Evolutionary conservation across 139 green algal species (phyloP).

Genomic region (Ulvella scutata): DNA sequence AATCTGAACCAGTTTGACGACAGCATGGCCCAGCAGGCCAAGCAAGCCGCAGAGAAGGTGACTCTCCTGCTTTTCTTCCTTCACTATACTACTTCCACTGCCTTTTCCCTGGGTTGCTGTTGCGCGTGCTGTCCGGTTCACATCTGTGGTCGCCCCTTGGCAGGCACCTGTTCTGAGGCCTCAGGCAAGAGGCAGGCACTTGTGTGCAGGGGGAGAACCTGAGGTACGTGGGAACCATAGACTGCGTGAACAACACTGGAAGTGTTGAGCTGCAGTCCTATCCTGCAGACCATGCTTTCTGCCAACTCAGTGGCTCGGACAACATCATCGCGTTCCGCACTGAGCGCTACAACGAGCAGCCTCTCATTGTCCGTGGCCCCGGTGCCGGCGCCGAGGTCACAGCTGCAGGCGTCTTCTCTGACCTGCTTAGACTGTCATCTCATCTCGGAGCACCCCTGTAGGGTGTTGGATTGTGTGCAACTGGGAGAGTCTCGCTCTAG

Average conservation of each 20-base stretch:
- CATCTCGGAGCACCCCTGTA: conserved; percentile 91
- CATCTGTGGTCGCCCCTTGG: too few relatives aligned
- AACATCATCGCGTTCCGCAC: conserved; percentile 91
- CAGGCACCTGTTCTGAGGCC: too few relatives aligned
- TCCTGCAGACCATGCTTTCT: conserved; percentile 73
- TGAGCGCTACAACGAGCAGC: conserved; percentile 57
- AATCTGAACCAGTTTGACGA: conserved; percentile 75
- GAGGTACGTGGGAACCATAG: conserved; percentile 85
- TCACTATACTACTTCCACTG: too few relatives aligned
- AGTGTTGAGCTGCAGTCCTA: conserved; percentile 78
- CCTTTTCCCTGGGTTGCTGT: too few relatives aligned
- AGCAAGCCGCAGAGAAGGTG: conserved; percentile 32
- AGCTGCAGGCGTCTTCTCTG: conserved; percentile 87
- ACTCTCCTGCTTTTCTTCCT: neutral
- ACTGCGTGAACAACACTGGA: conserved; percentile 46
- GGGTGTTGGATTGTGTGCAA: conserved; percentile 4
- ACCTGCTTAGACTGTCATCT: conserved; percentile 78
- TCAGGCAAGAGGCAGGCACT: too few relatives aligned
- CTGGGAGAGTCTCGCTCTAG: too few relatives aligned
- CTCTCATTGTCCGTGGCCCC: conserved; percentile 77
- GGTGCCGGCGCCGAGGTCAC: conserved; percentile 93
- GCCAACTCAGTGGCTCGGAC: conserved; percentile 63
- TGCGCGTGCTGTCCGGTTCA: too few relatives aligned
- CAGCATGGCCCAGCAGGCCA: conserved; percentile 50
- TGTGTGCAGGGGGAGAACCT: conserved; percentile 58